These are phyloP conservation scores for Rugosomyces carneus DNA, from an alignment of 1,284 basidiomycete species.

Conservation along the genomic window DNA sequence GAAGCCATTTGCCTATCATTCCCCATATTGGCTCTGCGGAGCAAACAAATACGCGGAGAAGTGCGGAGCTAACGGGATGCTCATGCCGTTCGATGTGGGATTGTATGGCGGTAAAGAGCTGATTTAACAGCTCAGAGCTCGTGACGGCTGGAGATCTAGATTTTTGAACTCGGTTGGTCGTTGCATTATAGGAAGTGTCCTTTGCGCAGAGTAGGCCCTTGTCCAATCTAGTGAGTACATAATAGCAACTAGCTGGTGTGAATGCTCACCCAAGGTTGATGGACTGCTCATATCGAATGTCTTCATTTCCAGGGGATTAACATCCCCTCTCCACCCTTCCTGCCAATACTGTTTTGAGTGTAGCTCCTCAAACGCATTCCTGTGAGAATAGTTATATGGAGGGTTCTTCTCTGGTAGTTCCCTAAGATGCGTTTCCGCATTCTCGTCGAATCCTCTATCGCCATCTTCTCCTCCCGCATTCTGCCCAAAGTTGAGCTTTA, in stretches of 20 bases:
- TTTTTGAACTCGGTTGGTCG: conserved; percentile 6
- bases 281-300: conserved; percentile 58
- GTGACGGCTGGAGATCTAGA: conserved; percentile 41
- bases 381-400: conserved; percentile 35
- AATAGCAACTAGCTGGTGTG: neutral
- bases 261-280: conserved; percentile 54
- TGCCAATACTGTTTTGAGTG: conserved; percentile 66
- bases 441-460: neutral
- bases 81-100: conserved; percentile 53
- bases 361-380: conserved; percentile 51
- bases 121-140: conserved; percentile 55
- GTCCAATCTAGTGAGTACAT: neutral
- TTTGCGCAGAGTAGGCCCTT: conserved; percentile 37
- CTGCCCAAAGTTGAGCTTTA: conserved; percentile 7
- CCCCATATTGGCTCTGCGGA: conserved; percentile 69
- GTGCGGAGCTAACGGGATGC: conserved; percentile 39
- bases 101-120: conserved; percentile 48
- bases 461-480: neutral
- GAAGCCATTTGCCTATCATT: conserved; percentile 70
- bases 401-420: conserved; percentile 11
- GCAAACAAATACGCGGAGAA: conserved; percentile 57
- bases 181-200: conserved; percentile 24
- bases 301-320: conserved; percentile 25
- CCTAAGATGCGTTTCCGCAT: conserved; percentile 9
- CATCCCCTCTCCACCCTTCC: conserved; percentile 48